Conservation (phyloP, 768 basidiomycete genomes). For the Trametes maxima region DNA sequence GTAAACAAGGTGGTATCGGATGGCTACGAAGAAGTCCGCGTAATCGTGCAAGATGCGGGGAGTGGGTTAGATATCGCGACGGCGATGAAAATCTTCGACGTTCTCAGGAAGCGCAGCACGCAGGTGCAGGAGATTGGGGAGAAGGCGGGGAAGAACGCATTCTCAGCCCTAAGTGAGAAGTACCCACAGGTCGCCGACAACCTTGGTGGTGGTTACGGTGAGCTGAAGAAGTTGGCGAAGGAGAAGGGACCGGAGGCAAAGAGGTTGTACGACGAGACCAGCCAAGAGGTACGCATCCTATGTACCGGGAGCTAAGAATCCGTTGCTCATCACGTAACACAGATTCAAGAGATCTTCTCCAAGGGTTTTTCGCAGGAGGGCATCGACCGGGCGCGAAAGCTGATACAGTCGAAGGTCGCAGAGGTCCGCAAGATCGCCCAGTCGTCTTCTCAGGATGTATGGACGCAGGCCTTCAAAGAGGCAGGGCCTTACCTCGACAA, state of each 20-base stretch:
- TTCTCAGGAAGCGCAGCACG: slow-evolving; percentile 29
- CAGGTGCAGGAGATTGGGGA: slow-evolving; percentile 35
- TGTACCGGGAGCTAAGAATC: not conserved
- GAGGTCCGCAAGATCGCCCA: slow-evolving; percentile 32
- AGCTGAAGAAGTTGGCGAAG: slow-evolving; percentile 32
- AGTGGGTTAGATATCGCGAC: slow-evolving; percentile 31
- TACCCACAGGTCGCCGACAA: slow-evolving; percentile 35
- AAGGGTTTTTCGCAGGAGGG: slow-evolving; percentile 33
- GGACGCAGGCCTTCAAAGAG: slow-evolving; percentile 29
- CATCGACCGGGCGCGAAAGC: slow-evolving; percentile 26
- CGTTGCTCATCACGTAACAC: not conserved
- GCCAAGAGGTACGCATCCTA: slow-evolving; percentile 15
- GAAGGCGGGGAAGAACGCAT: slow-evolving; percentile 34
- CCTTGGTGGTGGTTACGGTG: slow-evolving; percentile 34
- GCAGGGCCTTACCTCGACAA: slow-evolving; percentile 33
- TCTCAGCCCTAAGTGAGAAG: slow-evolving; percentile 30
- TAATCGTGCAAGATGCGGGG: slow-evolving; percentile 26
- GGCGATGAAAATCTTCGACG: slow-evolving; percentile 31
- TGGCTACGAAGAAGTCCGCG: slow-evolving; percentile 41
- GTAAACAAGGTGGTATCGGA: slow-evolving; percentile 39
- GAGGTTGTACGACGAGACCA: slow-evolving; percentile 34
- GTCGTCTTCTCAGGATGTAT: slow-evolving; percentile 30
- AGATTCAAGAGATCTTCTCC: slow-evolving; percentile 33
- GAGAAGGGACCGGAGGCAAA: slow-evolving; percentile 35
- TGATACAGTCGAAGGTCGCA: slow-evolving; percentile 31